A percentile compares a stretch with the other conserved stretches of the same genome.
These are phyloP conservation scores for Populus euphratica DNA, from an alignment of 345 rosid species.

Conservation along the genomic window DNA sequence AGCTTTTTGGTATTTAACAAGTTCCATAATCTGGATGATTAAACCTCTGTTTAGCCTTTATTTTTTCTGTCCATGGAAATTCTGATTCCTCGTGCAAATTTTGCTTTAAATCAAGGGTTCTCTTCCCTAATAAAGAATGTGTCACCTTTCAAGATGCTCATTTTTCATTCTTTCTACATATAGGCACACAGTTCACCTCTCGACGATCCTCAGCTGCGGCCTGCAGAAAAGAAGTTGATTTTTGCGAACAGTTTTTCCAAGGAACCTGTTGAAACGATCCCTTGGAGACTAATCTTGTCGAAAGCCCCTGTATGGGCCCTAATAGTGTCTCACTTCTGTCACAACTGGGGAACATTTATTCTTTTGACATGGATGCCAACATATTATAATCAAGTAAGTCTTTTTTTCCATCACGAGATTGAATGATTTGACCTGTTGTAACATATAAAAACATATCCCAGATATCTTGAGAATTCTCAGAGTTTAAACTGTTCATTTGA, in stretches of 20 bases:
- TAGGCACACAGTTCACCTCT: conserved; percentile 86
- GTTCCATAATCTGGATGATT: neutral
- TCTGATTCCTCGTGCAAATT: neutral
- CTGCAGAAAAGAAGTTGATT: conserved; percentile 65
- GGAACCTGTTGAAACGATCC: conserved; percentile 73
- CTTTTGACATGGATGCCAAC: conserved; percentile 98
- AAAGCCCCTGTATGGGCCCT: conserved; percentile 93
- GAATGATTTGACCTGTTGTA: neutral
- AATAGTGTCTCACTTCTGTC: conserved; percentile 78
- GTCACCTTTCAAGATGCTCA: neutral
- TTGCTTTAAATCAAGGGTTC: neutral
- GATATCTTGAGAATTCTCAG: neutral
- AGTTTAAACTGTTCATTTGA: neutral
- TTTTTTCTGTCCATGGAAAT: neutral
- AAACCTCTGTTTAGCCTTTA: neutral
- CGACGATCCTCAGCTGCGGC: conserved; percentile 67
- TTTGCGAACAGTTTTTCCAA: conserved; percentile 45
- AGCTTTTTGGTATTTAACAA: neutral
- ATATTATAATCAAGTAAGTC: conserved; percentile 78
- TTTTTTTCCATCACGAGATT: neutral
- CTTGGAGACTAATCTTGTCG: conserved; percentile 79
- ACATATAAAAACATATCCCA: neutral
- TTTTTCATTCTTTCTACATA: conserved; percentile 16
- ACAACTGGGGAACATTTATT: conserved; percentile 94
- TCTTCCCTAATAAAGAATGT: neutral